Percentiles rank a stretch among this genome's conserved stretches.
Evolutionary conservation across 1,139 yeast genomes (phyloP).

Genomic region (Geotrichum klebahnii): DNA sequence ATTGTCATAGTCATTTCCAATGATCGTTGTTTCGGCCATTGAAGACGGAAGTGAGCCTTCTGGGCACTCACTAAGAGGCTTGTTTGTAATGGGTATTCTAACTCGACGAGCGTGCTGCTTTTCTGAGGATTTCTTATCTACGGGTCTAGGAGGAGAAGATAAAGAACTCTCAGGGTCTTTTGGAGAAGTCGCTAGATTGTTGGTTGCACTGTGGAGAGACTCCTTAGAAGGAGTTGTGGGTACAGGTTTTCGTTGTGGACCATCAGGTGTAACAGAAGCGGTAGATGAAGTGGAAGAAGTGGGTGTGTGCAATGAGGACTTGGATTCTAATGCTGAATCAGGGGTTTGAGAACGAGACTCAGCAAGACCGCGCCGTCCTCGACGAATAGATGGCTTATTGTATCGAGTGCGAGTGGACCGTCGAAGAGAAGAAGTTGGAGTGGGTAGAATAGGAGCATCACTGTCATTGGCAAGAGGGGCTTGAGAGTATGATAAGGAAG

Average conservation of each 20-base stretch:
- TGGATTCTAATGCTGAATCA: not conserved
- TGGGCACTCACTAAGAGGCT: constrained; percentile 16
- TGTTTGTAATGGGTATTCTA: constrained; percentile 14
- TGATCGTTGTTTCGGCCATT: not conserved
- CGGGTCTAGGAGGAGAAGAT: constrained; percentile 4
- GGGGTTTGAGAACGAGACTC: constrained; percentile 1
- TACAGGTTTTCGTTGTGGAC: not conserved
- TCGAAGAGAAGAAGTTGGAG: constrained; percentile 33
- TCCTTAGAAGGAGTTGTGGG: not conserved
- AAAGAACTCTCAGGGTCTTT: constrained; percentile 6
- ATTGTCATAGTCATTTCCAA: constrained; percentile 20
- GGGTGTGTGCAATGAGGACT: not conserved
- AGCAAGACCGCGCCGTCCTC: constrained; percentile 23
- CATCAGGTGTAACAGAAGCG: not conserved
- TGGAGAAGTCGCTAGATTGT: not conserved
- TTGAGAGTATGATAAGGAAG: constrained; percentile 1
- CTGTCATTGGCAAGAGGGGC: constrained; percentile 28
- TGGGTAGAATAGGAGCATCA: constrained; percentile 33
- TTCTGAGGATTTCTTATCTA: constrained; percentile 4
- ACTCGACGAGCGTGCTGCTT: constrained; percentile 6
- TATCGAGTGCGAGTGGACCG: constrained; percentile 33
- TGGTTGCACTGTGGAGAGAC: not conserved
- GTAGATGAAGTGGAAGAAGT: not conserved
- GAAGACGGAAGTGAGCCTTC: not conserved
- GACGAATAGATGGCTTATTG: constrained; percentile 29